phyloP scores from a whole-genome alignment of 306 rosid species.

The Rosa chinensis region DNA sequence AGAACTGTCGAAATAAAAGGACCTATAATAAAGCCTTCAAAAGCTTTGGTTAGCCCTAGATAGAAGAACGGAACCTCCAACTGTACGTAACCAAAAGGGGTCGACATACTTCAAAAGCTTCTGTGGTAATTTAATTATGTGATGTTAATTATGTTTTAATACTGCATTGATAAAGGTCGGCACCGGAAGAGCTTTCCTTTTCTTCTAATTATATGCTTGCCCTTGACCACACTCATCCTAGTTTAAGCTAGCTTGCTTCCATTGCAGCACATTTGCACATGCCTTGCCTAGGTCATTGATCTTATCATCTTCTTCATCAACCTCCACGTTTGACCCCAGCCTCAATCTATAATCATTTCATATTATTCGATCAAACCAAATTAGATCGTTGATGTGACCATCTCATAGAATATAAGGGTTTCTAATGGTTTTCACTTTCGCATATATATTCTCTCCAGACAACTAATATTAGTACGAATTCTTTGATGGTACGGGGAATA shows the following conservation, averaged over 20 bases:
- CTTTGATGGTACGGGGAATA: too few relatives aligned
- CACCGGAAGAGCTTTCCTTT: background rate
- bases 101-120: background rate
- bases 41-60: background rate
- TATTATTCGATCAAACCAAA: background rate
- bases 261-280: background rate
- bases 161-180: background rate
- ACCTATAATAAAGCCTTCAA: background rate
- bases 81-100: background rate
- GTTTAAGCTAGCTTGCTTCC: background rate
- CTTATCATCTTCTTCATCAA: background rate
- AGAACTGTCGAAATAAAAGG: background rate
- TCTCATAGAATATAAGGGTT: background rate
- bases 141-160: background rate
- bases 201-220: background rate
- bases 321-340: background rate
- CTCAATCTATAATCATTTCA: background rate
- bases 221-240: background rate
- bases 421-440: background rate
- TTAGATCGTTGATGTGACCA: background rate
- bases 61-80: background rate
- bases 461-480: background rate
- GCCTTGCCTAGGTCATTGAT: background rate
- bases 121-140: background rate
- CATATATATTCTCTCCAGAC: background rate